Percentiles rank a stretch among this genome's conserved stretches.
Evolutionary conservation across 306 rosid genomes (phyloP).

Genomic region (Pueraria montana): DNA sequence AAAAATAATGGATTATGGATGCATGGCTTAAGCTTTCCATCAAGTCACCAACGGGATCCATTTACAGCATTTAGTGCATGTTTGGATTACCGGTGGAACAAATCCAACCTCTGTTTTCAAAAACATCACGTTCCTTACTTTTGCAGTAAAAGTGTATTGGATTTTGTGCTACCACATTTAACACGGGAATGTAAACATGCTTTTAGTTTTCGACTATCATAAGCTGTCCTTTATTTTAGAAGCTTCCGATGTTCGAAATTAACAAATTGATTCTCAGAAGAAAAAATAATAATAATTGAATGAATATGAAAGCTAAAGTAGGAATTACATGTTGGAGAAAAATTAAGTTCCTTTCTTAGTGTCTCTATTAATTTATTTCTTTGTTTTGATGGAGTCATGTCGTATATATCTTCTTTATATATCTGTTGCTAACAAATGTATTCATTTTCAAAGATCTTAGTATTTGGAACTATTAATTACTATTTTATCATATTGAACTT

Average conservation of each 20-base stretch:
- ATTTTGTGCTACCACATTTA: too few species aligned
- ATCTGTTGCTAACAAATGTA: not conserved
- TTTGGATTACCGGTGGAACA: too few species aligned
- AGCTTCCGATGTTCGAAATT: slow-evolving; percentile 12
- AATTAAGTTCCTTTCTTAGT: not conserved
- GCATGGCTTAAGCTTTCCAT: not conserved
- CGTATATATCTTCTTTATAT: not conserved
- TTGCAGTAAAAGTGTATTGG: too few species aligned
- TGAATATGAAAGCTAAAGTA: not conserved
- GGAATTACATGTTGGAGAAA: not conserved
- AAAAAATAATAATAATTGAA: not conserved
- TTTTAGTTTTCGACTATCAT: slow-evolving; percentile 6
- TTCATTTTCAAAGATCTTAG: not conserved
- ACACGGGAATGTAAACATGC: too few species aligned
- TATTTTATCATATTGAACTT: not conserved
- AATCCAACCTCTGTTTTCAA: too few species aligned
- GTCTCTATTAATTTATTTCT: not conserved
- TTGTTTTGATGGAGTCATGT: not conserved
- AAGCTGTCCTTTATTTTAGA: slow-evolving; percentile 17
- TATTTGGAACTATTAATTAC: not conserved
- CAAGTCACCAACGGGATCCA: not conserved
- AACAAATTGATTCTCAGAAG: not conserved
- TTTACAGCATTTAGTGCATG: slow-evolving; percentile 16
- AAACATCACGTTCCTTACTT: too few species aligned
- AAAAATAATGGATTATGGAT: not conserved